Base-by-base conservation (phyloP, 2,329 filamentous ascomycete species). In the Cadophora malorum region DNA sequence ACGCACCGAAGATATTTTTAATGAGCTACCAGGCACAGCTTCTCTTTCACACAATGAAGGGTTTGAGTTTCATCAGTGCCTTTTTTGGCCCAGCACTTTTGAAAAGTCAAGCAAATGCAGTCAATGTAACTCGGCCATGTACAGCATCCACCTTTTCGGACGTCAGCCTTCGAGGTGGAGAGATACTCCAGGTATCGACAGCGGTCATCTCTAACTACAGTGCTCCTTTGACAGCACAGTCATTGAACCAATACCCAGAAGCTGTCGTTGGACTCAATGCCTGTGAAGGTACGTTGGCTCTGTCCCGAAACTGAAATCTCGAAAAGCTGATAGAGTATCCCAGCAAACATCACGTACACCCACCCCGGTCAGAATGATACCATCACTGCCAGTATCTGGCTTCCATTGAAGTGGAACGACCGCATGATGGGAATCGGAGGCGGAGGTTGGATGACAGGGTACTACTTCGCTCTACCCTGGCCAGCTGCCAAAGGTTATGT, bases 401-500 rank as follows among this genome's bases (percentile, higher is more conserved):
- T 78, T 2, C 76, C 76, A 2, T 19, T 52, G 14, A 47, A 45
- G 7, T 82, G 81, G 41, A 82, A 70, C 1, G 81, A 23, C 19
- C 33, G 64, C 8, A 64, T 67, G 23, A 45, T 64, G 28, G 59
- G 50, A 7, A 55, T 38, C 16, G 67, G 59, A 21, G 64, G 67
- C 14, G 65, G 67, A 10, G 67, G 67, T 25, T 63, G 41, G 59
- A 50, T 33, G 41, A 60, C 35, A 41, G 58, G 41, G 4, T 35
- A 73, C 68, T 6, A 67, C 73, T 14, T 56, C 12, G 31, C 45
- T 16, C 74, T 75, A 1, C 72, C 74, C 10, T 69, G 69, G 21
- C 74, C 73, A 8, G 74, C 76, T 1, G 73, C 76, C 25, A 74
- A 76, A 2, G 78, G 77, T 1, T 71, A 69, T n/a, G 64, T 65